phyloP scores from a whole-genome alignment of 176 grass and related monocot genomes.

The Neostapfia colusana region DNA sequence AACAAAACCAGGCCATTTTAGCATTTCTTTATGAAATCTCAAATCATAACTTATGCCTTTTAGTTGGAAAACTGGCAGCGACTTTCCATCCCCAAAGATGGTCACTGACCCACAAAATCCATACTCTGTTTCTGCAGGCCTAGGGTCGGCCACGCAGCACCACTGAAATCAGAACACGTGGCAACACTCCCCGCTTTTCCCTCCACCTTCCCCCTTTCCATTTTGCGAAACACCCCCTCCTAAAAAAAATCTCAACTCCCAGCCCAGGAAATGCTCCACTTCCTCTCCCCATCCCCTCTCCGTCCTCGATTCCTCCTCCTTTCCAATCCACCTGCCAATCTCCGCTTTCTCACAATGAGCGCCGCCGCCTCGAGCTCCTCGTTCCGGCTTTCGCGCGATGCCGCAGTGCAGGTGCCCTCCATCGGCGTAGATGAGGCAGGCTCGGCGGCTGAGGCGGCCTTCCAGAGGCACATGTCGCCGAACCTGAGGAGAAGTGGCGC shows the following conservation, averaged over 20 bases:
- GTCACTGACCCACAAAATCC: conserved; percentile 21
- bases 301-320: conserved; percentile 43
- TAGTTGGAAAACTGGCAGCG: background rate
- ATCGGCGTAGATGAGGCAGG: conserved; percentile 41
- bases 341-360: conserved; percentile 44
- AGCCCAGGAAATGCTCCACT: conserved; percentile 49
- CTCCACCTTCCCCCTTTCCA: conserved; percentile 40
- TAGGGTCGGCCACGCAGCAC: conserved; percentile 33
- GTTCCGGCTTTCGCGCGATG: background rate
- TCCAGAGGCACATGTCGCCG: conserved; percentile 44
- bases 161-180: conserved; percentile 10
- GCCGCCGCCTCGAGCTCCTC: conserved; percentile 33
- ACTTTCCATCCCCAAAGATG: background rate
- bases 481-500: conserved; percentile 40
- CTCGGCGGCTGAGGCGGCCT: conserved; percentile 47
- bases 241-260: conserved; percentile 36
- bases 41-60: background rate
- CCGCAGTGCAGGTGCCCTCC: conserved; percentile 47
- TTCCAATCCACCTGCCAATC: conserved; percentile 11
- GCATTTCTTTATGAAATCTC: background rate
- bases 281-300: conserved; percentile 33
- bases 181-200: conserved; percentile 42
- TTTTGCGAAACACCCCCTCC: conserved; percentile 10
- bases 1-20: no score
- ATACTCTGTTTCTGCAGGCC: background rate